phyloP scores from a whole-genome alignment of 805 yeast species.

The Pichia occidentalis region DNA sequence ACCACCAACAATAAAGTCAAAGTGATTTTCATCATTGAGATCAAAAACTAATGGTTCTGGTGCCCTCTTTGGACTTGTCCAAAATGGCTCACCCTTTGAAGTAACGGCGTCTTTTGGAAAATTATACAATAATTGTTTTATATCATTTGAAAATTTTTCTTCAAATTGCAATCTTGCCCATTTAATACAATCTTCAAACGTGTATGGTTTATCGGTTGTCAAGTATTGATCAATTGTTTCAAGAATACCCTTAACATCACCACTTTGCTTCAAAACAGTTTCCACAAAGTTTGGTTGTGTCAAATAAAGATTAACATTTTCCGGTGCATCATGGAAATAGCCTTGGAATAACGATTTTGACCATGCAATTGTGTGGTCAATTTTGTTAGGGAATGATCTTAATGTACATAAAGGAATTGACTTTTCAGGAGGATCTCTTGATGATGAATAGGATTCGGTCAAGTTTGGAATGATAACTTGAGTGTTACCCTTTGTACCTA shows the following conservation, averaged over 20 bases:
- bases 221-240: constrained; percentile 74
- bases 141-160: constrained; percentile 75
- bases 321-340: constrained; percentile 84
- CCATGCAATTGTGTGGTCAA: constrained; percentile 99
- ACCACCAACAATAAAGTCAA: constrained; percentile 77
- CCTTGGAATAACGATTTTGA: constrained; percentile 93
- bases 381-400: constrained; percentile 95
- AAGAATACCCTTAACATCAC: constrained; percentile 82
- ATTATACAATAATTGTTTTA: constrained; percentile 82
- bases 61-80: constrained; percentile 98
- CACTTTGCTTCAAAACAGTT: constrained; percentile 81
- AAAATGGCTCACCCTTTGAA: constrained; percentile 85
- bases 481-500: constrained; percentile 97
- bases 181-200: constrained; percentile 86
- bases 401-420: constrained; percentile 95
- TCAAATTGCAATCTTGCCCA: constrained; percentile 95
- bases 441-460: constrained; percentile 93
- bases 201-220: constrained; percentile 67
- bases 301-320: constrained; percentile 84
- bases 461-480: constrained; percentile 91
- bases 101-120: constrained; percentile 94
- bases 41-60: constrained; percentile 83
- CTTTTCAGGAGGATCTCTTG: constrained; percentile 98
- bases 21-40: constrained; percentile 67
- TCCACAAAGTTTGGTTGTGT: constrained; percentile 92